Conservation (phyloP, 2,329 filamentous ascomycete species). For the Fusarium lyarnte region DNA sequence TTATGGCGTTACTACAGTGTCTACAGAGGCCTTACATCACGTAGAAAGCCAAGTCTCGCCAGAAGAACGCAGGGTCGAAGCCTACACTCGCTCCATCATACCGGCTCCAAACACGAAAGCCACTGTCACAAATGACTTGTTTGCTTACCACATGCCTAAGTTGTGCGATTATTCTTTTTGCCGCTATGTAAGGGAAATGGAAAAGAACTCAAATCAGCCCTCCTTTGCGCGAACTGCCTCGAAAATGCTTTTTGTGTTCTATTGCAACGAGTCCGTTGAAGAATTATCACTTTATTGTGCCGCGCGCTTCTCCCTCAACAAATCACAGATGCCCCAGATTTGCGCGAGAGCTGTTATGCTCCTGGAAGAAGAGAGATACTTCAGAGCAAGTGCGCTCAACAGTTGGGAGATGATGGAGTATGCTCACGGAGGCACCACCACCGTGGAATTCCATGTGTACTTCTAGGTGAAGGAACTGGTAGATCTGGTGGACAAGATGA, state of each 20-base stretch:
- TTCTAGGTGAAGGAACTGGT: neutral
- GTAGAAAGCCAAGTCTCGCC: neutral
- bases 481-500: neutral
- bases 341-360: neutral
- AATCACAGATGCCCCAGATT: neutral
- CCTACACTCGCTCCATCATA: neutral
- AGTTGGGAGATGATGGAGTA: neutral
- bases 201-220: neutral
- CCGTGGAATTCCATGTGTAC: neutral
- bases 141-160: neutral
- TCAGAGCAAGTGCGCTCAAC: neutral
- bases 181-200: neutral
- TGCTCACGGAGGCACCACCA: neutral
- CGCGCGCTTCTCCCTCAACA: neutral
- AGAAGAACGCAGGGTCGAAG: neutral
- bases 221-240: neutral
- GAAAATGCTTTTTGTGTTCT: neutral
- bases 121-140: neutral
- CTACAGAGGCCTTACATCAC: neutral
- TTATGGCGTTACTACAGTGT: neutral
- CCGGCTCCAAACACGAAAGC: too few species aligned
- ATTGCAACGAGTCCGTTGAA: neutral
- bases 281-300: neutral
- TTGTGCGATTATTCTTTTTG: accelerated
- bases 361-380: neutral